phyloP scores from a whole-genome alignment of 768 basidiomycete species.

The Kwoniella sp. region DNA sequence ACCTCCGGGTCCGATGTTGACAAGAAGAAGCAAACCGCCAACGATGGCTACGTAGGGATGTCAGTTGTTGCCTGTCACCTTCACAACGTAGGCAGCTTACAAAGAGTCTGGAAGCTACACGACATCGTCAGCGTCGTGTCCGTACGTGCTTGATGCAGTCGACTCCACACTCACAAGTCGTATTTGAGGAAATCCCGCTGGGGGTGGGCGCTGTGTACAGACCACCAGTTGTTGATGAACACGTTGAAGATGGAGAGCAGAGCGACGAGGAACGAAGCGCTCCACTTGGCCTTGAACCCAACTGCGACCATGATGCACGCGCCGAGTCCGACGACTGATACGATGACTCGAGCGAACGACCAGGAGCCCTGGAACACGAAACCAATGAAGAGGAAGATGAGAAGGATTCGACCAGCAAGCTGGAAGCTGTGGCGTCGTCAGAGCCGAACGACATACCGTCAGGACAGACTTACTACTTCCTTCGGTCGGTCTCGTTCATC shows the following conservation, averaged over 20 bases:
- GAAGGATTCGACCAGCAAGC: constrained; percentile 88
- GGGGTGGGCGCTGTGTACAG: constrained; percentile 82
- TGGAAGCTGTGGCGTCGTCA: constrained; percentile 67
- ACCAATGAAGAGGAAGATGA: constrained; percentile 98
- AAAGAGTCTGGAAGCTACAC: constrained; percentile 70
- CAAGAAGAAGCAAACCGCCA: constrained; percentile 91
- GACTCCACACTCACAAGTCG: constrained; percentile 71
- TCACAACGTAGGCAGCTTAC: constrained; percentile 48
- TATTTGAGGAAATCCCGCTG: constrained; percentile 98
- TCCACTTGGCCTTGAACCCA: constrained; percentile 99
- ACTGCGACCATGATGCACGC: constrained; percentile 95
- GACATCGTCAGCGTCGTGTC: no score
- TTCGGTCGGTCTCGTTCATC: constrained; percentile 89
- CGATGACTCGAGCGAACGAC: constrained; percentile 77
- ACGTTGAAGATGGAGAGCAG: constrained; percentile 92
- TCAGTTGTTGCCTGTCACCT: constrained; percentile 7
- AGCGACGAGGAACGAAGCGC: constrained; percentile 88
- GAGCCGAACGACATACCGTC: not conserved
- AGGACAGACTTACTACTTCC: constrained; percentile 79
- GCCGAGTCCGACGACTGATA: constrained; percentile 81
- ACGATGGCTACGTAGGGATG: constrained; percentile 66
- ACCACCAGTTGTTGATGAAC: constrained; percentile 99
- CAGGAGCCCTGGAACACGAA: constrained; percentile 92
- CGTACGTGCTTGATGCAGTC: no score
- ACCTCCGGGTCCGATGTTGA: constrained; percentile 98